Evolutionary conservation across 2,329 filamentous ascomycete species (phyloP), one percentile per base, ranked within the genome.

Genomic region (Ceratocystis cacaofunesta): DNA sequence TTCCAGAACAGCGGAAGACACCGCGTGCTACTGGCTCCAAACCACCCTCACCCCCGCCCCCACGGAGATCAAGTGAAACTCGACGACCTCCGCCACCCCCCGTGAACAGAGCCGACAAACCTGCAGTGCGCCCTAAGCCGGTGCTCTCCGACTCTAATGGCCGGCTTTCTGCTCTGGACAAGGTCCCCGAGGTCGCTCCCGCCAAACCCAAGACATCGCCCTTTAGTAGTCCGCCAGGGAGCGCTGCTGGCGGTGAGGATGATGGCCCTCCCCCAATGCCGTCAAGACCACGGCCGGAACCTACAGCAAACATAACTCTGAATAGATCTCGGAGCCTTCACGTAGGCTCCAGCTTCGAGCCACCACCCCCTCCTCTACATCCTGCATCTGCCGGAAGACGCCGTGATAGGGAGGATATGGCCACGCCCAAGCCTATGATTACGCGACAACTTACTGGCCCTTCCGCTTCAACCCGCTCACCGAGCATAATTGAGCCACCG

Each of bases 151-250:
- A 70, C 5, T 69, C 71, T 6, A 74, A 71, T 55, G 65, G 64
- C 62, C 65, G 67, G 17, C 52, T 50, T 50, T 57, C 55, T 43
- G 48, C 48, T 19, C 28, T 55, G 12, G 63, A 67, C 17, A 61
- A 44, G 32, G 65, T 63, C 12, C 50, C 65, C 25, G 65, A 62
- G 44, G 48, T 52, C 1, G 12, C 52, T 8, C 3, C 73, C 4
- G 69, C 70, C 0, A 73, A 78, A 28, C 30, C 44, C 68, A 76
- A 78, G 71, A 72, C 85, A 0, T 96, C 92, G 0, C 92, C 92
- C 0, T 96, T 96, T 72, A 91, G 80, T 71, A 96, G 90, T 44
- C 91, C 91, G 19, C 90, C 92, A 0, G 86, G 85, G 70, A 92
- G 87, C 72, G 82, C 83, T 3, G 44, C 30, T 36, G 58, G 68